A percentile compares a stretch with the other conserved stretches of the same genome.
phyloP scores from a whole-genome alignment of 2,329 filamentous ascomycete genomes.

The Penicillium janthinellum region DNA sequence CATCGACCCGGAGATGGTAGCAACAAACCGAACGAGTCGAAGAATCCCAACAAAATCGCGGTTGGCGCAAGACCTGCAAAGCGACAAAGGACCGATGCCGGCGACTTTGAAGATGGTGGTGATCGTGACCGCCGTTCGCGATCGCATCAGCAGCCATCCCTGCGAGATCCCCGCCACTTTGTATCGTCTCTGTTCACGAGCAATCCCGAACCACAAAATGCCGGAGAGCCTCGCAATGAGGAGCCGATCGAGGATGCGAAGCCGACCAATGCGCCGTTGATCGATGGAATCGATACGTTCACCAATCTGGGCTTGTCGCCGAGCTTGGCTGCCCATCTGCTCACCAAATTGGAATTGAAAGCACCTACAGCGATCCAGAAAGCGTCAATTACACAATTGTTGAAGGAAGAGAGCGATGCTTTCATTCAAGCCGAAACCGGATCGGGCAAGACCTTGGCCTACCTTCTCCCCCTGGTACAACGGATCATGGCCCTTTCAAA shows the following conservation, averaged over 20 bases:
- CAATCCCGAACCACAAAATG: conserved; percentile 74
- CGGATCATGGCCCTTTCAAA: conserved; percentile 75
- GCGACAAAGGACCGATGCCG: conserved; percentile 42
- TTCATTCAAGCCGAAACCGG: conserved; percentile 97
- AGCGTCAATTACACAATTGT: conserved; percentile 77
- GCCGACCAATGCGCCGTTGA: conserved; percentile 87
- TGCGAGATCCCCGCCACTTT: conserved; percentile 60
- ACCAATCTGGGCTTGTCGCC: conserved; percentile 80
- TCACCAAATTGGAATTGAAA: conserved; percentile 83
- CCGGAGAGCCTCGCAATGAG: conserved; percentile 38
- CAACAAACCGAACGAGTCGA: conserved; percentile 20
- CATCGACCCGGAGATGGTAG: conserved; percentile 42
- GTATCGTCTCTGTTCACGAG: conserved; percentile 91
- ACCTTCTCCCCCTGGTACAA: conserved; percentile 88
- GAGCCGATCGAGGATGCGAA: conserved; percentile 54
- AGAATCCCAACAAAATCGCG: conserved; percentile 41
- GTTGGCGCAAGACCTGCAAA: conserved; percentile 41
- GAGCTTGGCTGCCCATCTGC: conserved; percentile 76
- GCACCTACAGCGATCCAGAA: conserved; percentile 94
- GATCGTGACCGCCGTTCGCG: conserved; percentile 15
- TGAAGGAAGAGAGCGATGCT: conserved; percentile 81
- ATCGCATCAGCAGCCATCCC: conserved; percentile 37
- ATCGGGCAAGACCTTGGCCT: conserved; percentile 96
- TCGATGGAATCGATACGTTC: conserved; percentile 82
- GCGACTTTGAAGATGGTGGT: conserved; percentile 14